Evolutionary conservation across 164 flowering plant species (phyloP).

Genomic region (Nelumbo lutea): DNA sequence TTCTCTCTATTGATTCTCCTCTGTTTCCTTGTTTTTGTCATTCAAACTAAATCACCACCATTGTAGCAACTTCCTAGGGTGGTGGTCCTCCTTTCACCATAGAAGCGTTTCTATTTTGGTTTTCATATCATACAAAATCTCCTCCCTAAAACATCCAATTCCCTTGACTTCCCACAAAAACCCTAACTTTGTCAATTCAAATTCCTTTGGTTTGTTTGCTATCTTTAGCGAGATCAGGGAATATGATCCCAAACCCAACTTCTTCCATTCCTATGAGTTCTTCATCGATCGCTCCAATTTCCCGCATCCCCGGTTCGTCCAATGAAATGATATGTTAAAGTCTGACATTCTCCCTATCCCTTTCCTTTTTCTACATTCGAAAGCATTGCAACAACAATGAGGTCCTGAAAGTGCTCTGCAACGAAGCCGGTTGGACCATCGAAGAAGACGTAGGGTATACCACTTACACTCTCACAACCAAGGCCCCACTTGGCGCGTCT

Average conservation of each 20-base stretch:
- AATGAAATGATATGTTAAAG: background rate
- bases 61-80: too few relatives aligned
- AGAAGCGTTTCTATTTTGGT: too few relatives aligned
- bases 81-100: too few relatives aligned
- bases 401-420: too few relatives aligned
- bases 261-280: slow-evolving; percentile 5
- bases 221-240: slow-evolving; percentile 17
- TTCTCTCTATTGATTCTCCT: too few relatives aligned
- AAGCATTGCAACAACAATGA: too few relatives aligned
- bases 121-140: slow-evolving; percentile 33
- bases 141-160: slow-evolving; percentile 18
- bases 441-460: too few relatives aligned
- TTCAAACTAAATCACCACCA: too few relatives aligned
- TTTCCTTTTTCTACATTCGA: slow-evolving; percentile 5
- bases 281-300: slow-evolving; percentile 9
- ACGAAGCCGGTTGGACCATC: too few relatives aligned
- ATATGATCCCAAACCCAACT: slow-evolving; percentile 7
- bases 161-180: slow-evolving; percentile 10
- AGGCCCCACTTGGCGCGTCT: too few relatives aligned
- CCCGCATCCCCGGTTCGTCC: background rate
- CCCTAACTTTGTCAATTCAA: slow-evolving; percentile 18
- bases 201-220: slow-evolving; percentile 13
- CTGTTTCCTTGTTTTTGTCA: too few relatives aligned
- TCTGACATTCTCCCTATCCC: slow-evolving; percentile 1
- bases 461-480: too few relatives aligned